Conservation (phyloP, 352 stramenopile species). For the Stramenopiles sp. region DNA sequence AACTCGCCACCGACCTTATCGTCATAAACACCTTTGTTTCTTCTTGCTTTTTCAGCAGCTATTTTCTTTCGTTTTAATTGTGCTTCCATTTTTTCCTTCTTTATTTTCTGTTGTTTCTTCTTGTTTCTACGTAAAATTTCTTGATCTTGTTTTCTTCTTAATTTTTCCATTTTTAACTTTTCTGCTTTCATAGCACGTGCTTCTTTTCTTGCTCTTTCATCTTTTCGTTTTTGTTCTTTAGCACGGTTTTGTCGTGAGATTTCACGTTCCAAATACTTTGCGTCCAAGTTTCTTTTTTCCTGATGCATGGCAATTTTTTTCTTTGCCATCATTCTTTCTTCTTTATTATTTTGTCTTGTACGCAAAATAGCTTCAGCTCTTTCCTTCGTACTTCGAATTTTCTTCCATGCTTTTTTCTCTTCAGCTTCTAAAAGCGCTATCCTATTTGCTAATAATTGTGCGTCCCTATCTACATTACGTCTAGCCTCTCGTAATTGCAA, state of each 20-base stretch:
- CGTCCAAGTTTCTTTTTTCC: conserved; percentile 34
- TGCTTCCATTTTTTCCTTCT: neutral
- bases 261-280: conserved; percentile 16
- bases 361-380: conserved; percentile 41
- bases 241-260: conserved; percentile 16
- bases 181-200: neutral
- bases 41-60: neutral
- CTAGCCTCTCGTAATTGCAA: neutral
- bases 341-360: conserved; percentile 33
- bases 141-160: conserved; percentile 20
- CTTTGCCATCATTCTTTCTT: conserved; percentile 34
- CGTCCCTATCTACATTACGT: conserved; percentile 25
- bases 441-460: conserved; percentile 44
- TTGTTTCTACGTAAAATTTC: conserved; percentile 36
- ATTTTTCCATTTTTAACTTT: conserved; percentile 14
- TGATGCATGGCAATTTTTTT: conserved; percentile 30
- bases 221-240: conserved; percentile 27
- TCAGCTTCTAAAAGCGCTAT: conserved; percentile 39
- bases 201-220: conserved; percentile 12
- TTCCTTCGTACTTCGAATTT: conserved; percentile 47
- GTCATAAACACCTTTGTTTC: neutral
- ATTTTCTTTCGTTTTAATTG: neutral
- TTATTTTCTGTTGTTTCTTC: conserved; percentile 11
- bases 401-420: conserved; percentile 46
- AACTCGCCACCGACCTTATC: neutral